These are phyloP conservation scores for Cadophora sp. DNA, from an alignment of 2,329 filamentous ascomycete species.

Conservation along the genomic window DNA sequence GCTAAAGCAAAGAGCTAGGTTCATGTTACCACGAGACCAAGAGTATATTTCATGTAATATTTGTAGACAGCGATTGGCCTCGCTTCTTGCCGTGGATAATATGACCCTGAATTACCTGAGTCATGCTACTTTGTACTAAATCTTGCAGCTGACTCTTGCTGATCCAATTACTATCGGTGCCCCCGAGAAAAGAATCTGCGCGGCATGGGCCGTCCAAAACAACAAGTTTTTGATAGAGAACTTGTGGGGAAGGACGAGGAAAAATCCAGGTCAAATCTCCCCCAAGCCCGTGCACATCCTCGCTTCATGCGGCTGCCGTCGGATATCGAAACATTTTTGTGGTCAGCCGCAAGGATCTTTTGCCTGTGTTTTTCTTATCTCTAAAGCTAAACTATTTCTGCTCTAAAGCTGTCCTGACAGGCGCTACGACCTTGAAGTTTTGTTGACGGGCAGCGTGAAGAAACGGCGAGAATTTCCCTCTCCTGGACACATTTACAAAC, in stretches of 20 bases:
- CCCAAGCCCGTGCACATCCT: constrained; percentile 11
- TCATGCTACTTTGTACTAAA: background rate
- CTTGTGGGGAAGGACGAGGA: constrained; percentile 4
- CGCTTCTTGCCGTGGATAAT: background rate
- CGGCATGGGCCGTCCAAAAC: constrained; percentile 1
- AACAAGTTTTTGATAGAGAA: constrained; percentile 10
- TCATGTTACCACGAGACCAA: background rate
- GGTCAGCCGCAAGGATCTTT: background rate
- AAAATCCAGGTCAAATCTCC: constrained; percentile 12
- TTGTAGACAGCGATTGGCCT: background rate
- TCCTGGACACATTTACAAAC: background rate
- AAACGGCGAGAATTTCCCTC: background rate
- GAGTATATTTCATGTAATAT: background rate
- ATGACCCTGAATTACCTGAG: background rate
- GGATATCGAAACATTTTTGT: background rate
- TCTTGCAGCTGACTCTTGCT: background rate
- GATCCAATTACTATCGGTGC: background rate
- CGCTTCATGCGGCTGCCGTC: constrained; percentile 16
- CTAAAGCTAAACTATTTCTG: background rate
- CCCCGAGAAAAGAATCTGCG: constrained; percentile 6
- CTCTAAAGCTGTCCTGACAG: background rate
- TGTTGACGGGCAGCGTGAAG: constrained; percentile 10
- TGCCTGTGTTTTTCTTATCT: constrained; percentile 3
- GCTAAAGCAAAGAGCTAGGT: too few species aligned
- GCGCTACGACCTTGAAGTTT: constrained; percentile 1